Conservation (phyloP, 495 filamentous ascomycete species). For the Penicillium arizonense region DNA sequence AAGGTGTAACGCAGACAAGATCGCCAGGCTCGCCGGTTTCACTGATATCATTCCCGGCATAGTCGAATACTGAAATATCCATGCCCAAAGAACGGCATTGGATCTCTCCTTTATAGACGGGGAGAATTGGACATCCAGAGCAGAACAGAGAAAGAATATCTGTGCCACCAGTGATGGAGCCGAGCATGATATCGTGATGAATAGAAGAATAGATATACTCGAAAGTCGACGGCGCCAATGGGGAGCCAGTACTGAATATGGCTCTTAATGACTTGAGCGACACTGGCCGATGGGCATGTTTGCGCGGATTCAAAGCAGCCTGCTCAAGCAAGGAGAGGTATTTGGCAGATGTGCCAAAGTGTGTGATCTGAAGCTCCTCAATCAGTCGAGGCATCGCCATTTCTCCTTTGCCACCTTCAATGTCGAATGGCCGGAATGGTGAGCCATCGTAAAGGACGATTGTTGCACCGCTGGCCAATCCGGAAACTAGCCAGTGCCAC, state of each 20-base stretch:
- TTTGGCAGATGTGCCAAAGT: constrained; percentile 90
- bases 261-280: constrained; percentile 60
- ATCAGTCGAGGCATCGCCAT: constrained; percentile 69
- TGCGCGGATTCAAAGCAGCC: constrained; percentile 62
- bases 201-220: constrained; percentile 82
- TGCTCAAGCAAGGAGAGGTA: constrained; percentile 92
- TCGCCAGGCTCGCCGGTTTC: constrained; percentile 74
- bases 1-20: constrained; percentile 81
- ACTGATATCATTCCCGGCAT: constrained; percentile 49
- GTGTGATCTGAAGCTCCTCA: constrained; percentile 72
- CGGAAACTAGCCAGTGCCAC: constrained; percentile 94
- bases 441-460: constrained; percentile 87
- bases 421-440: constrained; percentile 67
- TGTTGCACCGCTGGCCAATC: constrained; percentile 73
- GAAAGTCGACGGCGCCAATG: constrained; percentile 90
- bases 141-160: constrained; percentile 96
- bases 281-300: constrained; percentile 45
- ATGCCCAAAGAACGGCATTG: constrained; percentile 90
- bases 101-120: constrained; percentile 84
- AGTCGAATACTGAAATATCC: constrained; percentile 78
- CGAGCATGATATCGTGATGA: constrained; percentile 70
- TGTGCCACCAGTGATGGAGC: constrained; percentile 84
- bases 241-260: constrained; percentile 92
- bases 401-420: constrained; percentile 53
- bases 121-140: constrained; percentile 78